Conservation (phyloP, 2,329 filamentous ascomycete genomes). For the Corynespora cassiicola region DNA sequence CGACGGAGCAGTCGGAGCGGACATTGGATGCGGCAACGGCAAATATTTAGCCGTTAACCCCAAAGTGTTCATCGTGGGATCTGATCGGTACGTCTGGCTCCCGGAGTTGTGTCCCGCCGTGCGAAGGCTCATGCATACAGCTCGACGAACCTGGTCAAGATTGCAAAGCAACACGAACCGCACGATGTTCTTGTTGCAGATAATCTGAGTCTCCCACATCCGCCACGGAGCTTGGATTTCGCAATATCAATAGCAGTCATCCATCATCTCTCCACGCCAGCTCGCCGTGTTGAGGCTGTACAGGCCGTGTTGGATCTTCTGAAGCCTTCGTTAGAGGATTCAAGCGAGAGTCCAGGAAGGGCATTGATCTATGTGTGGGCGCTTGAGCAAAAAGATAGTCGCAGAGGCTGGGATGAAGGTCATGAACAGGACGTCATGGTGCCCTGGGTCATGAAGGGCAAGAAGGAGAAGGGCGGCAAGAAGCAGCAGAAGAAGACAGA, state of each 20-base stretch:
- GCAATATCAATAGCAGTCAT: slow-evolving; percentile 93
- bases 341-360: slow-evolving; percentile 38
- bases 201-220: slow-evolving; percentile 82
- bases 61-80: slow-evolving; percentile 79
- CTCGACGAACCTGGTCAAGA: slow-evolving; percentile 64
- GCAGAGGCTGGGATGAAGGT: slow-evolving; percentile 86
- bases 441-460: slow-evolving; percentile 79
- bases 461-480: slow-evolving; percentile 40
- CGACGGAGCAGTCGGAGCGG: slow-evolving; percentile 79
- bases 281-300: slow-evolving; percentile 76
- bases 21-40: slow-evolving; percentile 95
- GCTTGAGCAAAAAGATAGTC: slow-evolving; percentile 84
- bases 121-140: too few relatives aligned
- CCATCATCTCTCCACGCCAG: slow-evolving; percentile 85
- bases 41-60: slow-evolving; percentile 88
- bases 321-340: slow-evolving; percentile 29
- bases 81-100: slow-evolving; percentile 72
- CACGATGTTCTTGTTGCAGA: slow-evolving; percentile 81
- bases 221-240: slow-evolving; percentile 73
- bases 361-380: slow-evolving; percentile 94
- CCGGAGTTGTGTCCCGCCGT: too few relatives aligned
- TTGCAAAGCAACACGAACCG: slow-evolving; percentile 61
- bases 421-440: slow-evolving; percentile 92
- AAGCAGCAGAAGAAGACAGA: slow-evolving; percentile 29
- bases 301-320: slow-evolving; percentile 73